These are phyloP conservation scores for Microascus cirrosus DNA, from an alignment of 2,329 filamentous ascomycete genomes.

Conservation along the genomic window DNA sequence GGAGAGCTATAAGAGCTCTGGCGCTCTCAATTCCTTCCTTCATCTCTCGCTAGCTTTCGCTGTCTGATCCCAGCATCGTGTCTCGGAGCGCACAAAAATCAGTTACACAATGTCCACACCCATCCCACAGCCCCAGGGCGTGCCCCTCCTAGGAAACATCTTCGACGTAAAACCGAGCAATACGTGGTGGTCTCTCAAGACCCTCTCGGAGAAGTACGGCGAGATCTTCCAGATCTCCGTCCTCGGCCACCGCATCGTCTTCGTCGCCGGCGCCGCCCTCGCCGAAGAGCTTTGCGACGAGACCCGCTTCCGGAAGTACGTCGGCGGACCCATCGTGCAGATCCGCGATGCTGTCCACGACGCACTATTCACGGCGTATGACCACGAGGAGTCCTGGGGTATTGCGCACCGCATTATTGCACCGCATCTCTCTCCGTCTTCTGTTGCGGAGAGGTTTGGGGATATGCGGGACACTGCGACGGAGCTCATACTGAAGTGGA, in stretches of 20 bases:
- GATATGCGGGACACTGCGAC: constrained; percentile 58
- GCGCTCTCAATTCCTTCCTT: too few species aligned
- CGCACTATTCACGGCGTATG: constrained; percentile 51
- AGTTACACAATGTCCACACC: constrained; percentile 7
- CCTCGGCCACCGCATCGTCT: constrained; percentile 22
- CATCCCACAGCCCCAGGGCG: constrained; percentile 21
- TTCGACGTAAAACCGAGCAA: constrained; percentile 22
- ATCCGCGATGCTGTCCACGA: constrained; percentile 40
- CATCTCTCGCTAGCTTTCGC: too few species aligned
- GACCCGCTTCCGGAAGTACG: constrained; percentile 41
- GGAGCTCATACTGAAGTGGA: constrained; percentile 57
- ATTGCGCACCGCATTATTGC: constrained; percentile 55
- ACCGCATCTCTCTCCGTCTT: constrained; percentile 58
- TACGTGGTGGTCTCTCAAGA: constrained; percentile 23
- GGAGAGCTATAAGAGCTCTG: too few species aligned
- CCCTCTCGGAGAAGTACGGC: constrained; percentile 20
- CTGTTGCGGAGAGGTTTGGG: constrained; percentile 57
- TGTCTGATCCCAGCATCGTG: too few species aligned
- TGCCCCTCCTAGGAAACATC: constrained; percentile 25
- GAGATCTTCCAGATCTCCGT: constrained; percentile 27
- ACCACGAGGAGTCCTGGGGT: constrained; percentile 50
- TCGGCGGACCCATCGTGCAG: constrained; percentile 40
- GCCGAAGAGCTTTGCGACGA: constrained; percentile 34
- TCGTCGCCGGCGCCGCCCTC: constrained; percentile 27
- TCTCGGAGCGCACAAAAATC: too few species aligned